Percentiles rank a stretch among this genome's conserved stretches.
These are phyloP conservation scores for Trichoderma breve DNA, from an alignment of 2,329 filamentous ascomycete species.

Conservation along the genomic window DNA sequence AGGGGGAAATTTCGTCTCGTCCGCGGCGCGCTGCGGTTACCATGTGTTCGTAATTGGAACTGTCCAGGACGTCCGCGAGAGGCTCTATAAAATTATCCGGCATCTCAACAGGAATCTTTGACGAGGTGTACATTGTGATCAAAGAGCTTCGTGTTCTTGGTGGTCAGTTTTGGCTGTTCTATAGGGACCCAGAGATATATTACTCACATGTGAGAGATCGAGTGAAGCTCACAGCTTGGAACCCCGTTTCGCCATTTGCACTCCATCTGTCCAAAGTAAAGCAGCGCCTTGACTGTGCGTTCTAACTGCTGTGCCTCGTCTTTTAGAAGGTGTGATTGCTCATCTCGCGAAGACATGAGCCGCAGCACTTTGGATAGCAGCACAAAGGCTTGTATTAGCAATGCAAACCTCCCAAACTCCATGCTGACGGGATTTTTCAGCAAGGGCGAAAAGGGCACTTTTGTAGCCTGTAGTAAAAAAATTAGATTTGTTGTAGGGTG, in stretches of 20 bases:
- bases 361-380: background rate
- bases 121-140: background rate
- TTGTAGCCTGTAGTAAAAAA: background rate
- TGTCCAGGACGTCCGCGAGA: background rate
- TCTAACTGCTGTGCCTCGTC: constrained; percentile 4
- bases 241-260: background rate
- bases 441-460: background rate
- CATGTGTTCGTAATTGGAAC: background rate
- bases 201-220: background rate
- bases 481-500: background rate
- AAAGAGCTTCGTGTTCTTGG: background rate
- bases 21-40: background rate
- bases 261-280: constrained; percentile 5
- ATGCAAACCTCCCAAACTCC: constrained; percentile 5
- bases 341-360: background rate
- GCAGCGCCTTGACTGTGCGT: background rate
- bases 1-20: background rate
- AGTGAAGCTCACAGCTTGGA: constrained; percentile 2
- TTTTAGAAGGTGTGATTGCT: background rate
- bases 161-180: background rate
- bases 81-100: background rate
- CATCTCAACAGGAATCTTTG: background rate
- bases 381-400: background rate
- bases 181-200: background rate
- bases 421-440: background rate